Base-by-base conservation (phyloP, 441 rosid species). In the Mallotus japonicus region DNA sequence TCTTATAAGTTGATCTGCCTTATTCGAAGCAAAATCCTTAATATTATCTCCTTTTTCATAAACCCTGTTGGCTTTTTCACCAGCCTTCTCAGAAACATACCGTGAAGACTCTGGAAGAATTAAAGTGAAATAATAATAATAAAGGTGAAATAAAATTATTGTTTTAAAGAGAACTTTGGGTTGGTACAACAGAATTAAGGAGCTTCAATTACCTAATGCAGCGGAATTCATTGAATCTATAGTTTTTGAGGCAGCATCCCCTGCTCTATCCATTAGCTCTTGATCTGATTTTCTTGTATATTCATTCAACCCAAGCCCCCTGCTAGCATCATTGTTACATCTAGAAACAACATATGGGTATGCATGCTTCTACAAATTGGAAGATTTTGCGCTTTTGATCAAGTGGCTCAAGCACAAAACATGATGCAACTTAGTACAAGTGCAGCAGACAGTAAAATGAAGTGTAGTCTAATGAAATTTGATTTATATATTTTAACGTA, bases 231-330 rank as follows among this genome's bases (percentile, higher is more conserved):
- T 71, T 56, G 76, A 75, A 28, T 74, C 62, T 24, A 76, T 60
- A 16, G 85, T 73, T 63, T 46, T 81, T 17, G 85, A 80, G 61
- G 85, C 82, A 64, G 77, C 83, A 76, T 77, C 75, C 64, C 68
- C 80, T 24, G 77, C 82, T 71, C 32, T 67, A 54, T 79, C 66
- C 77, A 72, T 59, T 51, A 73, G 7, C n/a, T 73, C 8, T 40
- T 59, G 65, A 56, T 74, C 82, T 13, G 34, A 73, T 22, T 82
- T 85, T 76, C 72, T 63, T 0, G 74, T 78, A 42, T 76, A 80
- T 16, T 70, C 80, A 62, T 77, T 71, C 37, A 37, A 37, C 67
- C 84, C 80, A 37, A 81, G 56, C 53, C 80, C 86, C 50, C 91
- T 84, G 42, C 16, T 62, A 46, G 42, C 57, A 40, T 28, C 37